Conservation (phyloP, 345 rosid species). For the Salix brachista region DNA sequence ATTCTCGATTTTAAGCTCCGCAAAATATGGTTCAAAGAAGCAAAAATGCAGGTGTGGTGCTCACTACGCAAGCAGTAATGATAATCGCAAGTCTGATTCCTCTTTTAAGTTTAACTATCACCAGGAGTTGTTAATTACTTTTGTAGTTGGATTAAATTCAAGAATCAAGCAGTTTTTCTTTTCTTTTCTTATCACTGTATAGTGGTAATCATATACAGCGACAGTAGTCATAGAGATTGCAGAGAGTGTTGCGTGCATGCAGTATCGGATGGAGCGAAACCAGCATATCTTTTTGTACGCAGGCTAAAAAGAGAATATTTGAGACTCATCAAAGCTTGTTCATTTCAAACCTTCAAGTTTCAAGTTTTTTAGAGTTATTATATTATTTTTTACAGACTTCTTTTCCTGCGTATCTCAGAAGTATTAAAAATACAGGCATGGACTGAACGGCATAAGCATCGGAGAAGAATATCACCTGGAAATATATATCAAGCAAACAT, state of each 20-base stretch:
- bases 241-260: not conserved
- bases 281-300: not conserved
- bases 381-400: not conserved
- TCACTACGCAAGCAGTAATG: not conserved
- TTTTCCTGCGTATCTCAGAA: not conserved
- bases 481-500: not conserved
- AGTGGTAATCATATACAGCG: not conserved
- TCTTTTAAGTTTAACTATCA: not conserved
- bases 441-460: constrained; percentile 12
- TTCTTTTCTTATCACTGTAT: not conserved
- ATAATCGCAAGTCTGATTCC: not conserved
- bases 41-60: not conserved
- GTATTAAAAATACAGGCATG: constrained; percentile 8
- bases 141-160: not conserved
- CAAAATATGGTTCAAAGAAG: not conserved
- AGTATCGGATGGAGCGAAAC: not conserved
- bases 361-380: not conserved
- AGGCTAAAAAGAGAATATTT: constrained; percentile 22
- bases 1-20: not conserved
- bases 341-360: constrained; percentile 4
- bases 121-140: not conserved
- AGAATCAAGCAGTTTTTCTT: not conserved
- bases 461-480: constrained; percentile 20
- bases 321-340: constrained; percentile 13
- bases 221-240: not conserved